Evolutionary conservation across 108 stramenopile species (phyloP).

Genomic region (Skeletonema potamos): DNA sequence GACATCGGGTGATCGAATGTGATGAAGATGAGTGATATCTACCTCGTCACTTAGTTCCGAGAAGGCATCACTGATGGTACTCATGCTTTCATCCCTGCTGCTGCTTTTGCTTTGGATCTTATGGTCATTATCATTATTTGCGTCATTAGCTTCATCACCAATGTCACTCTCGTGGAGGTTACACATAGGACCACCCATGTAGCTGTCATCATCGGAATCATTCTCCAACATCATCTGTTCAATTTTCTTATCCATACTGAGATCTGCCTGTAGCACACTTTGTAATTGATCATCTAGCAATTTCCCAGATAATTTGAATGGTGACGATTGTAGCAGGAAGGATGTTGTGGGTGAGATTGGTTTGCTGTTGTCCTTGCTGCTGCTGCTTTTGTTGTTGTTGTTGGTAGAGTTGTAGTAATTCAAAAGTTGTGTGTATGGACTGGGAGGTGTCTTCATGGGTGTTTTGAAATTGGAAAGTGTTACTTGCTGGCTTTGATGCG

Average conservation of each 20-base stretch:
- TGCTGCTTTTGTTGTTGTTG: neutral
- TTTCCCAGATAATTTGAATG: neutral
- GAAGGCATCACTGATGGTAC: neutral
- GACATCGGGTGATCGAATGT: neutral
- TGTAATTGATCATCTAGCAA: conserved; percentile 9
- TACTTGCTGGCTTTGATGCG: neutral
- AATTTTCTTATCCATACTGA: neutral
- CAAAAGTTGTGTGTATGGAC: neutral
- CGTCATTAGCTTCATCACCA: neutral
- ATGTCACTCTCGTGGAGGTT: neutral
- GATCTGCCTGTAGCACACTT: conserved; percentile 1
- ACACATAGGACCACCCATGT: neutral
- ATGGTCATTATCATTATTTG: neutral
- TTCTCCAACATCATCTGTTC: conserved; percentile 1
- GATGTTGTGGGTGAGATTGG: conserved; percentile 1
- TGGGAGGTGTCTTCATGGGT: too few species aligned
- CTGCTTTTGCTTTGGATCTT: neutral
- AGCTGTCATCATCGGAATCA: conserved; percentile 11
- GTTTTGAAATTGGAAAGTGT: neutral
- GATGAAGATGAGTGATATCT: neutral
- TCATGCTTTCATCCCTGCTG: neutral
- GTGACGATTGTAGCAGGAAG: neutral
- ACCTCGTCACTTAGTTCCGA: neutral
- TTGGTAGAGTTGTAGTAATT: neutral
- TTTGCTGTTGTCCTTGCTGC: neutral